These are phyloP conservation scores for Coemansia biformis DNA, from an alignment of 192 early-diverging fungal species.

Conservation along the genomic window DNA sequence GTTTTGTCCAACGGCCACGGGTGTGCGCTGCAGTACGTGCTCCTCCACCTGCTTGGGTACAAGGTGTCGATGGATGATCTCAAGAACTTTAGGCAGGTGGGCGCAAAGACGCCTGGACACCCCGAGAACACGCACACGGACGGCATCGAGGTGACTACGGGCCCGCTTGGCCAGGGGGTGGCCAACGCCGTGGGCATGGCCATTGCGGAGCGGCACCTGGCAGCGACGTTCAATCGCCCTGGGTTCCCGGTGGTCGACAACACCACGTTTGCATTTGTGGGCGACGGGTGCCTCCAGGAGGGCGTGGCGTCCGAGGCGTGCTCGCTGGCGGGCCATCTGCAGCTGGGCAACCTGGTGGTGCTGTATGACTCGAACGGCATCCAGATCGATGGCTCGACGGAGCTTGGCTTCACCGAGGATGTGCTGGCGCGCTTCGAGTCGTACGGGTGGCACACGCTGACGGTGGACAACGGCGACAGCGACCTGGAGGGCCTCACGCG, in stretches of 20 bases:
- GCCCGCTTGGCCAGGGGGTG: slow-evolving; percentile 92
- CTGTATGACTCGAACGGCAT: slow-evolving; percentile 97
- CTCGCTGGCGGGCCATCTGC: slow-evolving; percentile 85
- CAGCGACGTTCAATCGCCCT: slow-evolving; percentile 87
- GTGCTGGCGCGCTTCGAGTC: slow-evolving; percentile 80
- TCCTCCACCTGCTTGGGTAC: slow-evolving; percentile 85
- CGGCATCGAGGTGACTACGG: slow-evolving; percentile 96
- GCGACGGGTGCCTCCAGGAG: slow-evolving; percentile 98
- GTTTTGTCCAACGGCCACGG: slow-evolving; percentile 97
- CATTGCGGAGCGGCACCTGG: slow-evolving; percentile 78
- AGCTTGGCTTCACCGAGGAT: slow-evolving; percentile 88
- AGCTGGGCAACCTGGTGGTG: slow-evolving; percentile 90
- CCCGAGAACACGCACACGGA: slow-evolving; percentile 83
- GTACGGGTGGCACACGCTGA: slow-evolving; percentile 88
- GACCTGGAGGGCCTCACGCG: slow-evolving; percentile 64
- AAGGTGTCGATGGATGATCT: slow-evolving; percentile 85
- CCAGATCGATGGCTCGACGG: slow-evolving; percentile 85
- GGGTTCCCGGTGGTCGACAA: slow-evolving; percentile 83
- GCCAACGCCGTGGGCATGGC: slow-evolving; percentile 91
- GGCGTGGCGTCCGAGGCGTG: slow-evolving; percentile 89
- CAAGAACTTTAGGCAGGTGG: slow-evolving; percentile 81
- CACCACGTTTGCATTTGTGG: slow-evolving; percentile 74
- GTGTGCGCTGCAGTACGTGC: slow-evolving; percentile 87
- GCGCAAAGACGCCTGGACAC: slow-evolving; percentile 89
- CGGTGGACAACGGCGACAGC: slow-evolving; percentile 73